Evolutionary conservation across 768 basidiomycete genomes (phyloP).

Genomic region (Pleurotus cornucopiae): DNA sequence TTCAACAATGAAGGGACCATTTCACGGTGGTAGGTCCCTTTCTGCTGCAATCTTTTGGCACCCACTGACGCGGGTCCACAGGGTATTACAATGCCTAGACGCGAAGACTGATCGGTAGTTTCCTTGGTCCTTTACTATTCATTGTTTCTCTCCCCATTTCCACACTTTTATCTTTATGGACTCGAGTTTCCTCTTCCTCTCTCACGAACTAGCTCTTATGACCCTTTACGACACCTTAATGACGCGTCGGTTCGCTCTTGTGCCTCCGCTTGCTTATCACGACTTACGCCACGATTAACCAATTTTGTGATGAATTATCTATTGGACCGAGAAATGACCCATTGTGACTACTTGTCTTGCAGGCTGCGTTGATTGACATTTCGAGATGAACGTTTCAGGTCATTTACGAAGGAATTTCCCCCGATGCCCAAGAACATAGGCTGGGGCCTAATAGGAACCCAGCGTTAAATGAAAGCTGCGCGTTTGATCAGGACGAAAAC

Average conservation of each 20-base stretch:
- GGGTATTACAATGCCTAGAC: slow-evolving; percentile 37
- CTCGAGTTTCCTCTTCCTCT: slow-evolving; percentile 1
- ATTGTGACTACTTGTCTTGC: not conserved
- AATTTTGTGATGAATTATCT: slow-evolving; percentile 7
- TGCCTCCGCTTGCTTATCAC: not conserved
- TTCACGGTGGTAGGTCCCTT: slow-evolving; percentile 50
- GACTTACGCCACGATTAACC: slow-evolving; percentile 9
- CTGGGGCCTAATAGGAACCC: not conserved
- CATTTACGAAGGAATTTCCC: not conserved
- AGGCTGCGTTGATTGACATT: slow-evolving; percentile 4
- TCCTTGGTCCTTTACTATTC: slow-evolving; percentile 21
- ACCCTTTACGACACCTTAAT: slow-evolving; percentile 9
- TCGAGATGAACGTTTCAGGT: slow-evolving; percentile 5
- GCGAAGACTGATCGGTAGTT: slow-evolving; percentile 19
- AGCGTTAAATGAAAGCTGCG: slow-evolving; percentile 2
- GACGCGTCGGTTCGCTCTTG: slow-evolving; percentile 6
- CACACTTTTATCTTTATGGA: slow-evolving; percentile 1
- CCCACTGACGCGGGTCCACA: slow-evolving; percentile 12
- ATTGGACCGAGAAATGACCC: slow-evolving; percentile 1
- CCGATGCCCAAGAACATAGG: not conserved
- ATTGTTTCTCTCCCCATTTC: slow-evolving; percentile 13
- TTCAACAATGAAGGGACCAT: slow-evolving; percentile 57
- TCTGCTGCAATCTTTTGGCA: slow-evolving; percentile 19
- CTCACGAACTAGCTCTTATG: slow-evolving; percentile 8
- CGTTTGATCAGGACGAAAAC: slow-evolving; percentile 4